Base-by-base conservation (phyloP, 305 asterid genomes). In the Caryopteris hybrid region DNA sequence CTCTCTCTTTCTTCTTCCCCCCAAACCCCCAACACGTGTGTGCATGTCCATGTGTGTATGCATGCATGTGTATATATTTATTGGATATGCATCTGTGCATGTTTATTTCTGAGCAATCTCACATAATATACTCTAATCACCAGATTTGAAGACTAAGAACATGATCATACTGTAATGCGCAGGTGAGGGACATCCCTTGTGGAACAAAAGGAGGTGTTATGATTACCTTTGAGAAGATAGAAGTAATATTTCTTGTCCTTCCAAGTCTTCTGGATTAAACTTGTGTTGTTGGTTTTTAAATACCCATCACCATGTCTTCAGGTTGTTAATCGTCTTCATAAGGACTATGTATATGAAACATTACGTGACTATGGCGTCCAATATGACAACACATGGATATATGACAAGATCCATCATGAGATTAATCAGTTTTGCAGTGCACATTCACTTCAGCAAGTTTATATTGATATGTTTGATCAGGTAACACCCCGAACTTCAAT, bases 191-290 rank as follows among this genome's bases (percentile, higher is more conserved):
- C 82, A 91, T 95, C 62, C 99, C 98, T 38, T 95, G 99, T 76
- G 99, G 99, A 54, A 95, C 99, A 72, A 95, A 92, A 85, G 99
- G 99, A 34, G 99, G 99, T 38, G 99, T 95, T 48, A 91, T 95
- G 99, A 95, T 76, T 70, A 85, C 74, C 81, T 95, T 95, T 78
- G 99, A 85, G 84, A 95, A 90, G 85, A 83, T 95, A 64, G 99
- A 95, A 79, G 99, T 91, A 84, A 77, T 68, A 38, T 46, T 39
- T 68, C 60, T 41, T 62, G 61, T 52, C 68, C 36, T 80, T 42
- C 34, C 68, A 69, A 22, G 64, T 70, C 41, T 17, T n/a, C 41
- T 22, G 36, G 27, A 29, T 17, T 66, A n/a, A 17, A 67, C 34
- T 52, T 43, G 22, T 29, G 55, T 41, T 73, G 36, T 54, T 74